Conservation (phyloP, 2,329 filamentous ascomycete genomes). For the Exophiala xenobiotica region DNA sequence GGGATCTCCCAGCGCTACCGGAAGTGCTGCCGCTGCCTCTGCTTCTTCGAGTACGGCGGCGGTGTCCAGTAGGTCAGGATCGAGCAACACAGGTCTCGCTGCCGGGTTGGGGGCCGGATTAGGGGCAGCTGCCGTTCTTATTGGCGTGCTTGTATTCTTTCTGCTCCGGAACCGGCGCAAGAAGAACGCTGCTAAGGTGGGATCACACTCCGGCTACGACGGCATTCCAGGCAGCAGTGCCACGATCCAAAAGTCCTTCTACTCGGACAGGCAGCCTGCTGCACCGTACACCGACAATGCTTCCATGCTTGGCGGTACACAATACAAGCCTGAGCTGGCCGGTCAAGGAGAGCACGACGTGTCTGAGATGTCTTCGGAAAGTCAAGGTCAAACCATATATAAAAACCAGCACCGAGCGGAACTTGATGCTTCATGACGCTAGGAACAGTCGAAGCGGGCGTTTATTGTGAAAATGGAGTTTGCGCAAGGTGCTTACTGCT, state of each 20-base stretch:
- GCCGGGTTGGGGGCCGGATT: constrained; percentile 15
- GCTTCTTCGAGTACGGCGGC: neutral
- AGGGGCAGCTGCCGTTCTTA: constrained; percentile 12
- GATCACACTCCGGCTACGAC: neutral
- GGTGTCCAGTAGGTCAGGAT: constrained; percentile 2
- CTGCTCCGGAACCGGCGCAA: constrained; percentile 9
- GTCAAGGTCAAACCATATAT: neutral
- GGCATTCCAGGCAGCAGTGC: neutral
- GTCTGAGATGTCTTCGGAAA: neutral
- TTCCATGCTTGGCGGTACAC: neutral
- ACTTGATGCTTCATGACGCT: neutral
- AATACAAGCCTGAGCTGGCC: constrained; percentile 7
- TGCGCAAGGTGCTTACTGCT: no score
- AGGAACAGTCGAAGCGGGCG: no score
- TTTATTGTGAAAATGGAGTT: no score
- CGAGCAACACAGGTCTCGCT: constrained; percentile 14
- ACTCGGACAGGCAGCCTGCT: neutral
- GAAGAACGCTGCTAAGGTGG: neutral
- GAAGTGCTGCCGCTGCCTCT: neutral
- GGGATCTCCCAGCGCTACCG: neutral
- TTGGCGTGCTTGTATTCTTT: constrained; percentile 12
- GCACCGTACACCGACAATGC: constrained; percentile 1
- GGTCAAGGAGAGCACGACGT: constrained; percentile 1
- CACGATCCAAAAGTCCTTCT: neutral
- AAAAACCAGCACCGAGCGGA: neutral